phyloP scores from a whole-genome alignment of 139 green algal species.

The Chlorella sorokiniana region DNA sequence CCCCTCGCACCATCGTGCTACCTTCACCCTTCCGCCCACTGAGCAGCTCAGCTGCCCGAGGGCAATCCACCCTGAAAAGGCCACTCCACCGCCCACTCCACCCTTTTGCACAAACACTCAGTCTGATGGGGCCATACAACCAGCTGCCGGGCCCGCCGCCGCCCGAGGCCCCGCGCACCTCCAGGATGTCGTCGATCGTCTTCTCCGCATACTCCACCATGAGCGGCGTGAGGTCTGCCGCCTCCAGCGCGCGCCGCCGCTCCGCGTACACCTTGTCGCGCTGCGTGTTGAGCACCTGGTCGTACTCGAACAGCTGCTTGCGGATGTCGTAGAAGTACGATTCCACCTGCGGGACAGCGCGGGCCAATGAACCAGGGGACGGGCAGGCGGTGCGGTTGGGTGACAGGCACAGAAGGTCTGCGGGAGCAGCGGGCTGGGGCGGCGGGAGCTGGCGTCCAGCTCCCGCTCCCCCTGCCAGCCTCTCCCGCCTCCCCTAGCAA shows the following conservation, averaged over 20 bases:
- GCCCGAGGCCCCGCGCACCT: slow-evolving; percentile 57
- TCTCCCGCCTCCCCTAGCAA: background rate
- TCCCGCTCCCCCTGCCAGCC: too few species aligned
- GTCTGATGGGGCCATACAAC: background rate
- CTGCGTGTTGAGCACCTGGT: slow-evolving; percentile 95
- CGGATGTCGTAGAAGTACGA: slow-evolving; percentile 99
- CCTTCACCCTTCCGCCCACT: background rate
- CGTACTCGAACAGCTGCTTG: slow-evolving; percentile 97
- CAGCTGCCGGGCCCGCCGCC: background rate
- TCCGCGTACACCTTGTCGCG: slow-evolving; percentile 84
- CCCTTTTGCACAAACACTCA: background rate
- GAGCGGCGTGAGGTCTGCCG: slow-evolving; percentile 63
- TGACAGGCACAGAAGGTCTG: background rate
- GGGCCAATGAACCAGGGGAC: background rate
- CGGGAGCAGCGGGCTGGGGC: too few species aligned
- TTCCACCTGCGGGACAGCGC: slow-evolving; percentile 64
- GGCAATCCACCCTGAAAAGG: too few species aligned
- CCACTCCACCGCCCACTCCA: background rate
- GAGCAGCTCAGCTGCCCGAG: too few species aligned
- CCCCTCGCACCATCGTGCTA: too few species aligned
- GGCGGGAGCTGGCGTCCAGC: too few species aligned
- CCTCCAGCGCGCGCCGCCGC: slow-evolving; percentile 79
- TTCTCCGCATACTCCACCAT: slow-evolving; percentile 95
- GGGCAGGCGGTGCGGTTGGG: background rate
- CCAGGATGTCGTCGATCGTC: slow-evolving; percentile 97